Conservation (phyloP, 257 asterid genomes). For the Forsythia viridissima region DNA sequence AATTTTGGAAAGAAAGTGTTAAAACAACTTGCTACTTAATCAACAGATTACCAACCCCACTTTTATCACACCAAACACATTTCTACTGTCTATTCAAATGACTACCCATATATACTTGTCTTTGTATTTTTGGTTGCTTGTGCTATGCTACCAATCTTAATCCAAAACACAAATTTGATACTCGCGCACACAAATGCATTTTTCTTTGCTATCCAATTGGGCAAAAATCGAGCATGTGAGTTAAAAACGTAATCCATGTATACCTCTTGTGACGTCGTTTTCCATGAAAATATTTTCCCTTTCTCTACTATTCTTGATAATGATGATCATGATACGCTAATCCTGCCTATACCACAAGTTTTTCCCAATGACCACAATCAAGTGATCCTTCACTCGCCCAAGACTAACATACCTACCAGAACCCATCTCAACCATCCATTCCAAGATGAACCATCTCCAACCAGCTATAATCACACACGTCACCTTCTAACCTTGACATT, state of each 20-base stretch:
- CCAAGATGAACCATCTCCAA: no score
- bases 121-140: neutral
- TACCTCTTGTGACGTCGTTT: neutral
- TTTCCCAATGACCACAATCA: no score
- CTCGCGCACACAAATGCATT: neutral
- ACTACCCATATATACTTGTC: neutral
- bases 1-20: neutral
- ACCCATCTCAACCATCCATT: no score
- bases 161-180: neutral
- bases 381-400: no score
- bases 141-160: neutral
- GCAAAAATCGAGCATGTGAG: neutral
- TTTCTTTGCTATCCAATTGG: neutral
- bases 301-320: no score
- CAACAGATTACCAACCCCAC: neutral
- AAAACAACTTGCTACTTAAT: neutral
- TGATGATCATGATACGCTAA: no score
- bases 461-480: no score
- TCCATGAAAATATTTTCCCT: neutral
- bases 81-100: neutral
- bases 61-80: neutral
- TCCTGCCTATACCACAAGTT: no score
- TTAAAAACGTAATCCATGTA: neutral
- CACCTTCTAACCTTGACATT: no score
- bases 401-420: no score